Evolutionary conservation across 257 asterid species (phyloP), one percentile per base, ranked within the genome.

Genomic region (Nyctanthes arbortristis): DNA sequence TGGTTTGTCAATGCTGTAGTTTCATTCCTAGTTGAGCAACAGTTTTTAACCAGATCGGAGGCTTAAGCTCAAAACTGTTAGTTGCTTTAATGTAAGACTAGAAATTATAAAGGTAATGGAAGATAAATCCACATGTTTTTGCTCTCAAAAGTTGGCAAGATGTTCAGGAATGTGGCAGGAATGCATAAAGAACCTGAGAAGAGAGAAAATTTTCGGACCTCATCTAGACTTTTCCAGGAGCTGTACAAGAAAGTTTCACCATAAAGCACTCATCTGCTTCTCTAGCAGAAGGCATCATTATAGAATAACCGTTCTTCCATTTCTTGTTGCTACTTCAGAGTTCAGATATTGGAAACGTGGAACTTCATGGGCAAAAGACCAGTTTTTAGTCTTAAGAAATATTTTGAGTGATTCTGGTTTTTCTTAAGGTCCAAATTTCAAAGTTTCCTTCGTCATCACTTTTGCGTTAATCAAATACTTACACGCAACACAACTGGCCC

Each of bases 11-110:
- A 32, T 14, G 22, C 72, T 59, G 49, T 68, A 65, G 35, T 59
- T 22, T 29, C 30, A 35, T 52, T 52, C 47, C 59, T 52, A 52
- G 59, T 22, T 22, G 62, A 54, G 55, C 31, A 55, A 61, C 30
- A 32, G 16, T 34, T 45, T 22, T 27, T 68, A 25, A 58, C 67
- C 52, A 29, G n/a, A n/a, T 65, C 45, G 1, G 33, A 47, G n/a
- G 35, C 72, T 64, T 18, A 68, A 65, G 67, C 65, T 45, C 56
- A 75, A 27, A 16, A 32, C 39, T 33, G 33, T 30, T 58, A 31
- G 4, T 28, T 28, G 59, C 29, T 65, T 56, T 40, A 30, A 33
- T 34, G 36, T 45, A 37, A 22, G 32, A 39, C 63, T 14, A 28
- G 25, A 61, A 35, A 43, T 33, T 65, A 5, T 29, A 62, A 43